A percentile compares a stretch with the other conserved stretches of the same genome.
These are phyloP conservation scores for Solanum paucissectum DNA, from an alignment of 257 asterid genomes.

Conservation along the genomic window DNA sequence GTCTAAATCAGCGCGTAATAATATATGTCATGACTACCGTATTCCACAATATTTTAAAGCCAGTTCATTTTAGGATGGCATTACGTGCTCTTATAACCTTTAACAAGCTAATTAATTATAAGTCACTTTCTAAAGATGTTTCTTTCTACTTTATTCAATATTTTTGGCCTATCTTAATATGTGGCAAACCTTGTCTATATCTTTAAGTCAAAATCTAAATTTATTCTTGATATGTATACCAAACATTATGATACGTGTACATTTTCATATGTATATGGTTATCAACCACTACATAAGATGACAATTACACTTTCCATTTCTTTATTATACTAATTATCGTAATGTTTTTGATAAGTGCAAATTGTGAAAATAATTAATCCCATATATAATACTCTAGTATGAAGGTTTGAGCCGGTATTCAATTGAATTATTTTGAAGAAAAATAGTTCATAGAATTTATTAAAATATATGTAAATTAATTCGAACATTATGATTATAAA, in stretches of 20 bases:
- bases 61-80: neutral
- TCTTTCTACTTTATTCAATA: neutral
- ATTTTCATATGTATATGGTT: neutral
- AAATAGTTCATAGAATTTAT: too few species aligned
- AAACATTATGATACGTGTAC: neutral
- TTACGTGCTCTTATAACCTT: neutral
- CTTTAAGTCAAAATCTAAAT: neutral
- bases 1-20: neutral
- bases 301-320: neutral
- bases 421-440: neutral
- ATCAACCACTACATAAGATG: neutral
- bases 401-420: neutral
- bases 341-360: neutral
- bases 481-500: neutral
- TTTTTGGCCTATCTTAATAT: neutral
- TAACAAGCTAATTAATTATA: neutral
- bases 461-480: neutral
- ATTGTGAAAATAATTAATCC: neutral
- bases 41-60: neutral
- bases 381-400: neutral
- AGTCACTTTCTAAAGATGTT: neutral
- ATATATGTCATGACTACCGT: neutral
- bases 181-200: neutral
- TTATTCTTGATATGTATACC: neutral
- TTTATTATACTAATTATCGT: neutral